These are phyloP conservation scores for Ascoidea rubescens DNA, from an alignment of 805 yeast genomes.

Conservation along the genomic window DNA sequence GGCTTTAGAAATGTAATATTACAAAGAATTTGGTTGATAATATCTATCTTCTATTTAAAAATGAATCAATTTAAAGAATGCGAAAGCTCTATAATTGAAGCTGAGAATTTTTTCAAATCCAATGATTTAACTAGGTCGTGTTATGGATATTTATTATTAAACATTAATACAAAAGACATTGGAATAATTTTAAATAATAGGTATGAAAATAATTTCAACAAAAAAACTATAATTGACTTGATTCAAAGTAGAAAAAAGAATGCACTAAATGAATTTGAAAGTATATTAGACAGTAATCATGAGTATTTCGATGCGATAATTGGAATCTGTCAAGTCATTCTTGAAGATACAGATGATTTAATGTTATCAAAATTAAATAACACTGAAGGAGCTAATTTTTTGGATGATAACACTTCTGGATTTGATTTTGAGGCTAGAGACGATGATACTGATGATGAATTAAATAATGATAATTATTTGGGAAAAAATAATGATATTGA, in stretches of 20 bases:
- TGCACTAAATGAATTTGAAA: not conserved
- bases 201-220: not conserved
- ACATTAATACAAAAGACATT: not conserved
- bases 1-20: conserved; percentile 25
- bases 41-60: conserved; percentile 48
- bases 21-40: conserved; percentile 65
- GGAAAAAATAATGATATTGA: not conserved
- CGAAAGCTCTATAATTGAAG: conserved; percentile 60
- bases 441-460: not conserved
- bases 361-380: too few species aligned
- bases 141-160: conserved; percentile 3
- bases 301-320: not conserved
- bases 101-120: conserved; percentile 34
- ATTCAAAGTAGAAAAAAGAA: not conserved
- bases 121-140: conserved; percentile 15
- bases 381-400: not conserved
- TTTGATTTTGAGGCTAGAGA: not conserved
- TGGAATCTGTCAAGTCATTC: not conserved
- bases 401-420: not conserved
- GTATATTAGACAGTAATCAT: not conserved
- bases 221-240: too few species aligned
- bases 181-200: not conserved
- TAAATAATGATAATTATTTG: too few species aligned
- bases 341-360: not conserved
- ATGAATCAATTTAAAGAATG: conserved; percentile 44